Evolutionary conservation across 768 basidiomycete species (phyloP), one percentile per base, ranked within the genome.

Genomic region (Pisolithus sp.): DNA sequence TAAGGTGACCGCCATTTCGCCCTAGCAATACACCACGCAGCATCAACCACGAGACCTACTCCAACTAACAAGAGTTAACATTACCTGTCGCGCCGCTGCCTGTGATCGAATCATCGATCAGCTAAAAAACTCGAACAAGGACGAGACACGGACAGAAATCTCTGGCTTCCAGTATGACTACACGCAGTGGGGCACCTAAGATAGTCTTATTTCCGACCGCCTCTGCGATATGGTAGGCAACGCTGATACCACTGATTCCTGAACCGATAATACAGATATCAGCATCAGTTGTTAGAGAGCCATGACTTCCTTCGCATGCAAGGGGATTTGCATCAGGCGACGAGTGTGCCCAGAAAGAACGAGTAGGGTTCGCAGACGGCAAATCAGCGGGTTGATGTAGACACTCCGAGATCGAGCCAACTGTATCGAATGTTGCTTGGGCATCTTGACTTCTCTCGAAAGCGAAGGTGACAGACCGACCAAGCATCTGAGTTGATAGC

Each of bases 251-350:
- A 0, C 89, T 87, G 36, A 91, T 83, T 0, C 89, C 89, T 28
- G 84, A 81, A 6, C 90, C 90, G 40, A 93, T 81, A 57, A 92
- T 82, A 55, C 82, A 87, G 8, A 91, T 69, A 59, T 92, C 89
- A 2, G 82, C 81, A 47, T 81, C 77, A 0, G 60, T 44, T 0
- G 80, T 79, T n/a, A 91, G 64, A 2, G 65, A 54, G 1, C 84
- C 85, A 7, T 69, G 66, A 59, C 87, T 89, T 1, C 89, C 90
- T 50, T 79, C 77, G 2, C 67, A 70, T 0, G 83, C 85, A 0
- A 89, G 70, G 0, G 86, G 86, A 61, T 86, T 89, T 0, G 76
- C 83, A 20, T 71, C 74, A 0, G 79, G 75, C 1, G 66, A 59
- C 26, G 73, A 71, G 56, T 83, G 67, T 30, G 80, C 71, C 89